Conservation (phyloP, 2,329 filamentous ascomycete species). For the Ceratocystis destructans region DNA sequence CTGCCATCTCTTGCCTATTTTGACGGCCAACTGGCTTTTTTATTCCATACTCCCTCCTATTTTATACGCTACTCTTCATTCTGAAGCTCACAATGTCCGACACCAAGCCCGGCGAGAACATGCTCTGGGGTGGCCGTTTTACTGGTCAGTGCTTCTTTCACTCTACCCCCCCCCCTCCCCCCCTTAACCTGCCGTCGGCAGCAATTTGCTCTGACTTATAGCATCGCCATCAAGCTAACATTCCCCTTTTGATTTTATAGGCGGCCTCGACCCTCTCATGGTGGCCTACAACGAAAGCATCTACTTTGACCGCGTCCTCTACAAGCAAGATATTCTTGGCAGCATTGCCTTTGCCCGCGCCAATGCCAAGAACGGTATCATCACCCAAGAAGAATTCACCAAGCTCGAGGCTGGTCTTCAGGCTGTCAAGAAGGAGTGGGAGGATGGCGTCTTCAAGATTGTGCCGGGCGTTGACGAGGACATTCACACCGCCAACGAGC, state of each 20-base stretch:
- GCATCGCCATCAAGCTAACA: slow-evolving; percentile 6
- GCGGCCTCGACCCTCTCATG: slow-evolving; percentile 77
- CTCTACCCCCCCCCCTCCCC: neutral
- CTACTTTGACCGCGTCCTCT: slow-evolving; percentile 63
- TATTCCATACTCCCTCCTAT: neutral
- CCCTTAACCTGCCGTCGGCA: slow-evolving; percentile 16
- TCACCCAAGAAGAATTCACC: slow-evolving; percentile 57
- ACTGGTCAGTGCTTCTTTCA: slow-evolving; percentile 29
- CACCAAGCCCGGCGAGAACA: slow-evolving; percentile 25
- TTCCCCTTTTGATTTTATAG: slow-evolving; percentile 28
- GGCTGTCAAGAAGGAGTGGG: slow-evolving; percentile 42
- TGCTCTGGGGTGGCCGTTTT: slow-evolving; percentile 38
- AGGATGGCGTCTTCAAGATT: slow-evolving; percentile 36
- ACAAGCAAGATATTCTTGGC: slow-evolving; percentile 67
- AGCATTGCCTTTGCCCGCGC: slow-evolving; percentile 70
- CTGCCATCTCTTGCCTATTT: neutral
- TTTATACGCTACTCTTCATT: neutral
- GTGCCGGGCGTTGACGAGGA: slow-evolving; percentile 42
- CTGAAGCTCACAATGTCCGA: slow-evolving; percentile 23
- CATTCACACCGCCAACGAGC: slow-evolving; percentile 59
- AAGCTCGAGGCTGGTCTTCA: slow-evolving; percentile 60
- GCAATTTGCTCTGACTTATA: neutral
- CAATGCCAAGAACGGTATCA: slow-evolving; percentile 61
- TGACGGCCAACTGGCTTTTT: neutral
- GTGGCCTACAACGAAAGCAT: slow-evolving; percentile 71